A percentile compares a stretch with the other conserved stretches of the same genome.
Evolutionary conservation across 345 rosid species (phyloP).

Genomic region (Aurinia saxatilis): DNA sequence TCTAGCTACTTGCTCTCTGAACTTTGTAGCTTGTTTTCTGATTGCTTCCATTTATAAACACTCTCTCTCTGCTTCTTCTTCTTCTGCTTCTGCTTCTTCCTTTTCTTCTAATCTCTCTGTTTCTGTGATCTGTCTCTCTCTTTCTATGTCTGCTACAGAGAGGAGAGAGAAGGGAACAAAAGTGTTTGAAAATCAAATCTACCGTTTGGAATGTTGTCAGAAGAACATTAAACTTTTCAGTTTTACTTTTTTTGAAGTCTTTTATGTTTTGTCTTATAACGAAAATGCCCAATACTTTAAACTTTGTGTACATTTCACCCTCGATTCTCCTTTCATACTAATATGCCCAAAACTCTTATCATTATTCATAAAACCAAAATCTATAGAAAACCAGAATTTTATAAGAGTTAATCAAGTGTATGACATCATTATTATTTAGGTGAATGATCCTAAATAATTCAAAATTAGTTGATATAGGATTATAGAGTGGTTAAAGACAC

Average conservation of each 20-base stretch:
- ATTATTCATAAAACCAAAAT: no score
- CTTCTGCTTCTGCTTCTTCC: not conserved
- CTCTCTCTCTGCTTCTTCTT: not conserved
- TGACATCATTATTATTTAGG: no score
- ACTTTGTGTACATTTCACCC: no score
- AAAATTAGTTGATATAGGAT: no score
- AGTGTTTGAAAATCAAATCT: constrained; percentile 18
- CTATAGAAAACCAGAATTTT: no score
- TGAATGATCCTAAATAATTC: no score
- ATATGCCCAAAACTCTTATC: no score
- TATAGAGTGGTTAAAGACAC: no score
- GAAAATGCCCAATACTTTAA: no score
- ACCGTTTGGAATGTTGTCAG: constrained; percentile 19
- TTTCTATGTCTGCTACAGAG: not conserved
- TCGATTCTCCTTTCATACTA: no score
- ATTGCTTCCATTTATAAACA: constrained; percentile 51
- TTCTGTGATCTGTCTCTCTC: not conserved
- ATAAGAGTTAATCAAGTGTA: no score
- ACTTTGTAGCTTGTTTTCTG: constrained; percentile 75
- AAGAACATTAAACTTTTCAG: not conserved
- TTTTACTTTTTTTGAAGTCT: not conserved
- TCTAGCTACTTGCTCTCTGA: constrained; percentile 84
- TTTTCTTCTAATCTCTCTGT: not conserved
- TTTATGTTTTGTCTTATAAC: not conserved
- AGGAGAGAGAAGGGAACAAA: not conserved